phyloP scores from a whole-genome alignment of 352 stramenopile genomes.

The Ophiocytium majus region DNA sequence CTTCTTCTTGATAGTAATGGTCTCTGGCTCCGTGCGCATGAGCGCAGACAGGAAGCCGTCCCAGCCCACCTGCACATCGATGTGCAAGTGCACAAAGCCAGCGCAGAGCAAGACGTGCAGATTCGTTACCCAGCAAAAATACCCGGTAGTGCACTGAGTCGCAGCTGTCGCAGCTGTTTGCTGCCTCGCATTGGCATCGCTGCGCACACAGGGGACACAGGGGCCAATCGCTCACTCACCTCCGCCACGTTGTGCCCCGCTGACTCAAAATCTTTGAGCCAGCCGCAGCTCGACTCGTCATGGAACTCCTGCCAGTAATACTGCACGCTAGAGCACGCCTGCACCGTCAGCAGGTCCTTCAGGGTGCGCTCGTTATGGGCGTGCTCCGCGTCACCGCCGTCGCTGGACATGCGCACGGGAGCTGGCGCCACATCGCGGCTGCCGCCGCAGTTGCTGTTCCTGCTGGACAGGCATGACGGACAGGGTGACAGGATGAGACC shows the following conservation, averaged over 20 bases:
- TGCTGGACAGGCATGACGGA: too few relatives aligned
- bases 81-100: too few relatives aligned
- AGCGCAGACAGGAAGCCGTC: constrained; percentile 14
- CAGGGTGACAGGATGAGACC: too few relatives aligned
- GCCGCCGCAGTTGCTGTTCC: too few relatives aligned
- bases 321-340: constrained; percentile 29
- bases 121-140: background rate
- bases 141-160: background rate
- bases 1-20: constrained; percentile 33
- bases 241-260: constrained; percentile 36
- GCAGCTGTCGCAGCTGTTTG: background rate
- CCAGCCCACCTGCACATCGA: background rate
- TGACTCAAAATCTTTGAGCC: constrained; percentile 48
- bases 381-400: background rate
- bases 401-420: constrained; percentile 9
- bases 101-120: background rate
- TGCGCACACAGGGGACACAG: background rate
- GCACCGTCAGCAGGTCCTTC: constrained; percentile 46
- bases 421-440: too few relatives aligned
- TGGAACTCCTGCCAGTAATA: constrained; percentile 54
- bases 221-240: too few relatives aligned
- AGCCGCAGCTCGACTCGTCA: constrained; percentile 39
- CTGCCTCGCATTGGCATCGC: background rate
- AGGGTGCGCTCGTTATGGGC: background rate
- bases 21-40: constrained; percentile 50